Percentiles rank a stretch among this genome's conserved stretches.
phyloP scores from a whole-genome alignment of 129 eudicot species.

The sunflower (Helianthus annuus) region DNA sequence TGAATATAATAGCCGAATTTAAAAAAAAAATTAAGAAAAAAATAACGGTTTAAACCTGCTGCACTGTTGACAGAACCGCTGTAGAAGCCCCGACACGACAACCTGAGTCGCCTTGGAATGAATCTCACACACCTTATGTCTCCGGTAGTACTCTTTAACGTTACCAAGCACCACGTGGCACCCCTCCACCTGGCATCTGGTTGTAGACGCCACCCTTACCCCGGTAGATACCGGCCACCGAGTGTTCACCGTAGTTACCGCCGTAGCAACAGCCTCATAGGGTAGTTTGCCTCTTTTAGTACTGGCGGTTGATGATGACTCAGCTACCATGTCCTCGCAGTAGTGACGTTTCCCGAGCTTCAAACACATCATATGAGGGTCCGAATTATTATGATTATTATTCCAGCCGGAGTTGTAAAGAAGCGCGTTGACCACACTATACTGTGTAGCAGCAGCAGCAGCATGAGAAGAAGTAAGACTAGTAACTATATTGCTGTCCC shows the following conservation, averaged over 20 bases:
- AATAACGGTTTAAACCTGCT: constrained; percentile 47
- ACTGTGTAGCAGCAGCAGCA: no score
- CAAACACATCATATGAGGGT: constrained; percentile 70
- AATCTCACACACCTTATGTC: constrained; percentile 73
- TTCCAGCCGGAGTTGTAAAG: constrained; percentile 6
- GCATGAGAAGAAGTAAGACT: neutral
- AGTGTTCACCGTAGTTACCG: neutral
- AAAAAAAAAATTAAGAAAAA: neutral
- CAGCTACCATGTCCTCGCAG: constrained; percentile 37
- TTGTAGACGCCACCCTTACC: constrained; percentile 13
- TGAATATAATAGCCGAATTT: neutral
- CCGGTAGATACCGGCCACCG: no score
- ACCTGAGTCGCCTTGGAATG: constrained; percentile 76
- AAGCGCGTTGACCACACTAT: constrained; percentile 32
- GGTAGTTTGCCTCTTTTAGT: constrained; percentile 34
- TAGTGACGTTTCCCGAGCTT: constrained; percentile 72
- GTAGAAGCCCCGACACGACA: constrained; percentile 59
- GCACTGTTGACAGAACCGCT: constrained; percentile 80
- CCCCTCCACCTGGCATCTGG: constrained; percentile 80
- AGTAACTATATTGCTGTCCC: constrained; percentile 22
- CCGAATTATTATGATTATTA: constrained; percentile 9
- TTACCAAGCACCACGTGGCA: constrained; percentile 50
- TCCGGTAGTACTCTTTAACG: constrained; percentile 61
- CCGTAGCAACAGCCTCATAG: neutral
- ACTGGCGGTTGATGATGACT: neutral